These are phyloP conservation scores for Sclerotinia minor DNA, from an alignment of 2,329 filamentous ascomycete species.

Conservation along the genomic window DNA sequence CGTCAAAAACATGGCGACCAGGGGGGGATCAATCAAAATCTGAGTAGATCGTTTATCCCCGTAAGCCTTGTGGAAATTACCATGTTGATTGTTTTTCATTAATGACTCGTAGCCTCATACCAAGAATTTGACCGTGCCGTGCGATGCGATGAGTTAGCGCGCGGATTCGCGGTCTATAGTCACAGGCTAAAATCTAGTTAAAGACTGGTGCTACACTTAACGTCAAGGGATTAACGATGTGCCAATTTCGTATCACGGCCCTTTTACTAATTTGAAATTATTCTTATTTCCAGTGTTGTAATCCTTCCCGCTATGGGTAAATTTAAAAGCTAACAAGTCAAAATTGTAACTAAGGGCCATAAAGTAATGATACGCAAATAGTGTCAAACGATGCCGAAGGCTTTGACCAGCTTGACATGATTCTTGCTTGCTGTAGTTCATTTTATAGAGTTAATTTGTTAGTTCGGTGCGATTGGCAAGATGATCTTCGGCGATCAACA, in stretches of 20 bases:
- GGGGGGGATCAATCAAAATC: neutral
- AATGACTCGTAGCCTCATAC: neutral
- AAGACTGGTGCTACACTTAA: neutral
- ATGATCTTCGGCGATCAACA: neutral
- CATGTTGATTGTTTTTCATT: neutral
- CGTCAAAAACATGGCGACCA: neutral
- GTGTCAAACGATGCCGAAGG: neutral
- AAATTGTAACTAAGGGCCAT: neutral
- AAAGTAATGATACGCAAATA: neutral
- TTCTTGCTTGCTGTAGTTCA: neutral
- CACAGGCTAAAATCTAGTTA: neutral
- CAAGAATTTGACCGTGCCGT: neutral
- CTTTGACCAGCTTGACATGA: constrained; percentile 1
- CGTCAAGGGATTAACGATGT: neutral
- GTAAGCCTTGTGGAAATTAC: constrained; percentile 6
- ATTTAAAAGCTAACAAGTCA: neutral
- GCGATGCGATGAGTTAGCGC: neutral
- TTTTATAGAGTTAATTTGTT: too few relatives aligned
- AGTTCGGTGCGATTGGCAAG: neutral
- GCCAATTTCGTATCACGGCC: neutral
- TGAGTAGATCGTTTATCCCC: neutral
- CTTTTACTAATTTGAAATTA: neutral
- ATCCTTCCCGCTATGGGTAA: neutral
- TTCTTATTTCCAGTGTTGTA: too few relatives aligned
- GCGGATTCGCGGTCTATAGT: neutral